Conservation (phyloP, 306 rosid genomes). For the Oxytropis ochrocephala region DNA sequence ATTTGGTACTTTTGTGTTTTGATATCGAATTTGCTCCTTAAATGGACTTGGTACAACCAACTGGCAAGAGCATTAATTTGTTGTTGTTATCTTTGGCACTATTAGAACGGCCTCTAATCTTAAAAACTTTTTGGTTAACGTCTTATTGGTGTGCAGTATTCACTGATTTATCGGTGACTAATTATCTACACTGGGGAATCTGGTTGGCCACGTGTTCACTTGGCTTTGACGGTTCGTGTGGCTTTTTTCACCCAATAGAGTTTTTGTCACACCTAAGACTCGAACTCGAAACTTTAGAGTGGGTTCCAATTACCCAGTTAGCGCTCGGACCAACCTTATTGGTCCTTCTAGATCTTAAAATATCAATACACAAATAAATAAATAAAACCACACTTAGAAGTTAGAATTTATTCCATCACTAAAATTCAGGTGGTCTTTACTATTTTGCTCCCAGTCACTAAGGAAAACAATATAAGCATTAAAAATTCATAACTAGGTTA, state of each 20-base stretch:
- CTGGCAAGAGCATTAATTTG: constrained; percentile 28
- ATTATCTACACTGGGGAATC: no score
- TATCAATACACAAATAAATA: not conserved
- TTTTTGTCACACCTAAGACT: no score
- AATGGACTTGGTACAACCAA: constrained; percentile 38
- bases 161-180: no score
- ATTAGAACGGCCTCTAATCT: no score
- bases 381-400: not conserved
- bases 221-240: no score
- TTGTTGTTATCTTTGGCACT: constrained; percentile 9
- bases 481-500: constrained; percentile 16
- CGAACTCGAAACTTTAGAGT: no score
- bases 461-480: not conserved
- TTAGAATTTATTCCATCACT: not conserved
- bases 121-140: no score
- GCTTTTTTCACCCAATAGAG: no score
- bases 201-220: no score
- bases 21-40: constrained; percentile 35
- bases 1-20: constrained; percentile 28
- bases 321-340: no score
- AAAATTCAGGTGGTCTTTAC: constrained; percentile 8
- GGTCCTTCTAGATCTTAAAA: constrained; percentile 4
- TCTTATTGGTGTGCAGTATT: no score
- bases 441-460: not conserved
- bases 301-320: no score